A percentile compares a stretch with the other conserved stretches of the same genome.
Conservation (phyloP, 306 rosid genomes). For the Cucumis hystrix region DNA sequence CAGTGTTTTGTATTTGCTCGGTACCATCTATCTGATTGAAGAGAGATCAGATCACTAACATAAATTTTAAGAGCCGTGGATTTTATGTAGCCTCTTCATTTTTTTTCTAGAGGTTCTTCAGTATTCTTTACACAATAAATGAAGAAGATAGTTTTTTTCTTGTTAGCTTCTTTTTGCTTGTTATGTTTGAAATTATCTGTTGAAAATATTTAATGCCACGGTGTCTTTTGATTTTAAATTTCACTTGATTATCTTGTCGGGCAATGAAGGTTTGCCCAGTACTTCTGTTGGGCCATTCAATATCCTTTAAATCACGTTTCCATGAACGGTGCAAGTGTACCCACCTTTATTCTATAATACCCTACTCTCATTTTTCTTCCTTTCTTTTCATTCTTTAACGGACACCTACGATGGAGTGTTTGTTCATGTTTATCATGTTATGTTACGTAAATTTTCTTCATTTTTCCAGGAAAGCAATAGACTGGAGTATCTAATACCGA, state of each 20-base stretch:
- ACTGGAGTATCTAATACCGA: constrained; percentile 85
- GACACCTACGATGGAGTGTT: neutral
- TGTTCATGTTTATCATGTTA: neutral
- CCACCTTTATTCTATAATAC: neutral
- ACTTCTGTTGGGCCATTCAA: neutral
- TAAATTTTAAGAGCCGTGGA: neutral
- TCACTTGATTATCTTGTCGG: neutral
- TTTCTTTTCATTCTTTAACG: neutral
- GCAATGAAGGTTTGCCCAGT: neutral
- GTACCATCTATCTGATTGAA: neutral
- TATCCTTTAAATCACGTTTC: neutral
- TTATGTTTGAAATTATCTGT: neutral
- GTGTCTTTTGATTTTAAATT: neutral
- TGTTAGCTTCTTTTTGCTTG: neutral
- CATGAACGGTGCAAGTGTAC: neutral
- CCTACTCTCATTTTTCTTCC: neutral
- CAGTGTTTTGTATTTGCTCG: neutral
- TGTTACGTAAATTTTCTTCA: neutral
- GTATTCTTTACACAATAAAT: neutral
- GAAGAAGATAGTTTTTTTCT: neutral
- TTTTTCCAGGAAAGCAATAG: constrained; percentile 70
- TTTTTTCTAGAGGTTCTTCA: neutral
- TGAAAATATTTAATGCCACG: neutral
- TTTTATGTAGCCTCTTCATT: neutral
- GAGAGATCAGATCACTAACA: neutral